Conservation (phyloP, 768 basidiomycete species). For the Boletus rubroflammeus region DNA sequence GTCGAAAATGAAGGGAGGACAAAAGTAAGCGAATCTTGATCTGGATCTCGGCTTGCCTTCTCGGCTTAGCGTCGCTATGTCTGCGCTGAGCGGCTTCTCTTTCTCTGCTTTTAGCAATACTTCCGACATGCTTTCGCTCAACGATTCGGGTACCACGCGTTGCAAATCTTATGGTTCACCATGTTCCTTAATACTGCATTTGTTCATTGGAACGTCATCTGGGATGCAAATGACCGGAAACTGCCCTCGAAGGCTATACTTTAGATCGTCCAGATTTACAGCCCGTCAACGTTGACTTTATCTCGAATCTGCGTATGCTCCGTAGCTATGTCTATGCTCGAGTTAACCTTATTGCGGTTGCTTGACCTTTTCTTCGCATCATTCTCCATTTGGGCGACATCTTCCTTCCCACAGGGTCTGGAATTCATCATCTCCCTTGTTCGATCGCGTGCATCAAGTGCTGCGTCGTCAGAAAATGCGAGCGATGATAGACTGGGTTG, state of each 20-base stretch:
- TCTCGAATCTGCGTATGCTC: not conserved
- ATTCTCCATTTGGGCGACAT: constrained; percentile 6
- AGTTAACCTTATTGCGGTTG: not conserved
- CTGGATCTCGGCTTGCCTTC: not conserved
- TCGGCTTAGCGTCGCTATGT: not conserved
- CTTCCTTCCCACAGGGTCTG: not conserved
- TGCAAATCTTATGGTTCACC: not conserved
- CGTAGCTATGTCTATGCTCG: not conserved
- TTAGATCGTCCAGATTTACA: not conserved
- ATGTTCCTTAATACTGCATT: not conserved
- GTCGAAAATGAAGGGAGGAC: not conserved
- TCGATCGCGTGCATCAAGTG: not conserved
- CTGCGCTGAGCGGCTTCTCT: not conserved
- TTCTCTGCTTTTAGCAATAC: not conserved
- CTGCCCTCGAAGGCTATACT: not conserved
- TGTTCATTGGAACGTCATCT: not conserved
- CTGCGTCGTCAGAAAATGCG: not conserved
- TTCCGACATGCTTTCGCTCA: not conserved
- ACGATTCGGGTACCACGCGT: not conserved
- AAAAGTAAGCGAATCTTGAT: not conserved
- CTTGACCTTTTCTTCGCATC: too few relatives aligned
- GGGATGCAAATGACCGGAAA: not conserved
- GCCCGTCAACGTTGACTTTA: not conserved
- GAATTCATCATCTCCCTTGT: not conserved
- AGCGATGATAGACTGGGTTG: not conserved